phyloP scores from a whole-genome alignment of 202 grass and related monocot genomes.

The Dendrocalamus latiflorus region DNA sequence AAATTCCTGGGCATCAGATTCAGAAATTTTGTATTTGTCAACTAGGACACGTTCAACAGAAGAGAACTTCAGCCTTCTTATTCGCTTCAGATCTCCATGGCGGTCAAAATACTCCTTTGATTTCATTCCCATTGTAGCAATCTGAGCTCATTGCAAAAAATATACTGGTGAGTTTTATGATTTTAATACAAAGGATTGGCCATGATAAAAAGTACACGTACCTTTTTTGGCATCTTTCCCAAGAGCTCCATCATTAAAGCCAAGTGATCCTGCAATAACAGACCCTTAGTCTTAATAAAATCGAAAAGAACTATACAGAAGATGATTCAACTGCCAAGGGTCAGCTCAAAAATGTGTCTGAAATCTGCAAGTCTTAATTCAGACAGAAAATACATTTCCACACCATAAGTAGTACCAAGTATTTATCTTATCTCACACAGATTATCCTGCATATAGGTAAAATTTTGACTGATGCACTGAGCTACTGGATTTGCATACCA shows the following conservation, averaged over 20 bases:
- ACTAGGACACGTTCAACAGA: conserved; percentile 65
- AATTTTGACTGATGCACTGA: background rate
- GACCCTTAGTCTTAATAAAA: conserved; percentile 27
- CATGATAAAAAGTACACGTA: conserved; percentile 26
- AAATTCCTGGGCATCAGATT: conserved; percentile 64
- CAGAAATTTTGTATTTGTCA: conserved; percentile 72
- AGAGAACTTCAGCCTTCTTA: conserved; percentile 70
- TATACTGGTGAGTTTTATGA: conserved; percentile 19
- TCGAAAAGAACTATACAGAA: background rate
- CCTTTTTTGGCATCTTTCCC: conserved; percentile 91
- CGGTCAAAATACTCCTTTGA: conserved; percentile 98
- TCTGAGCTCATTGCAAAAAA: conserved; percentile 41
- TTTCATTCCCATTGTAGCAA: conserved; percentile 65
- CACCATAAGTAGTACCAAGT: background rate
- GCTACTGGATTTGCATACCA: background rate
- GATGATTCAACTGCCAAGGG: background rate
- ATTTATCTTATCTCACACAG: background rate
- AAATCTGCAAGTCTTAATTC: background rate
- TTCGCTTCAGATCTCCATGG: conserved; percentile 88
- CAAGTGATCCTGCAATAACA: conserved; percentile 80
- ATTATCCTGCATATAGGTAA: background rate
- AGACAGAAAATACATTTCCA: background rate
- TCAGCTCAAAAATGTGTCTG: background rate
- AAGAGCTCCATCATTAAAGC: conserved; percentile 98
- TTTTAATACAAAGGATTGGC: conserved; percentile 14